Conservation (phyloP, 345 rosid genomes). For the Aurinia saxatilis region DNA sequence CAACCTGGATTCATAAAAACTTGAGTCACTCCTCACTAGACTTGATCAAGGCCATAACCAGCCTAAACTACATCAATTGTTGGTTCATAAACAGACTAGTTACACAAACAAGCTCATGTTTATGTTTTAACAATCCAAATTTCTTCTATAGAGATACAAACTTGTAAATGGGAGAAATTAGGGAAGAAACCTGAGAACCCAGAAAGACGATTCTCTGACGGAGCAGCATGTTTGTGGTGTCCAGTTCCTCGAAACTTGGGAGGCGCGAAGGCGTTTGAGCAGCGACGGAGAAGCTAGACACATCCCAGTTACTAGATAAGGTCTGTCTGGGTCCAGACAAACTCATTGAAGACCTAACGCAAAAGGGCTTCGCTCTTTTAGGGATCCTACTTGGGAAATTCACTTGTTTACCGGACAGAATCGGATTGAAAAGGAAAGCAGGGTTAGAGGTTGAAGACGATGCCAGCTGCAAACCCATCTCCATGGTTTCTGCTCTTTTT, state of each 20-base stretch:
- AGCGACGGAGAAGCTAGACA: constrained; percentile 29
- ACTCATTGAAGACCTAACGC: constrained; percentile 36
- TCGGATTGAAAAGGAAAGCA: background rate
- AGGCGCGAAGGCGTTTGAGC: constrained; percentile 42
- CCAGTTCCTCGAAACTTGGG: constrained; percentile 79
- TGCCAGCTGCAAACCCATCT: constrained; percentile 25
- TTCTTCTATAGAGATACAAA: no score
- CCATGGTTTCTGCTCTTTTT: constrained; percentile 2
- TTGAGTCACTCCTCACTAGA: no score
- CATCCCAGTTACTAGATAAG: constrained; percentile 67
- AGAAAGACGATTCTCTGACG: constrained; percentile 84
- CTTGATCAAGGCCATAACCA: no score
- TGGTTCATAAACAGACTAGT: no score
- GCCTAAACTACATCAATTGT: background rate
- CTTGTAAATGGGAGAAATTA: background rate
- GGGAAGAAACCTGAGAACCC: constrained; percentile 63
- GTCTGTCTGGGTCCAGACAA: constrained; percentile 31
- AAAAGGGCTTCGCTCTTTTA: constrained; percentile 23
- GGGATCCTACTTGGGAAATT: background rate
- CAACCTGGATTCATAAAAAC: constrained; percentile 43
- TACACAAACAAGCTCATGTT: background rate
- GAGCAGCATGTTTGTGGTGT: constrained; percentile 84
- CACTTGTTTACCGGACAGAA: background rate
- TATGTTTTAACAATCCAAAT: background rate
- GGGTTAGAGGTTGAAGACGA: constrained; percentile 25